Evolutionary conservation across 1,284 basidiomycete species (phyloP), one percentile per base, ranked within the genome.

Genomic region (Ganoderma boninense): DNA sequence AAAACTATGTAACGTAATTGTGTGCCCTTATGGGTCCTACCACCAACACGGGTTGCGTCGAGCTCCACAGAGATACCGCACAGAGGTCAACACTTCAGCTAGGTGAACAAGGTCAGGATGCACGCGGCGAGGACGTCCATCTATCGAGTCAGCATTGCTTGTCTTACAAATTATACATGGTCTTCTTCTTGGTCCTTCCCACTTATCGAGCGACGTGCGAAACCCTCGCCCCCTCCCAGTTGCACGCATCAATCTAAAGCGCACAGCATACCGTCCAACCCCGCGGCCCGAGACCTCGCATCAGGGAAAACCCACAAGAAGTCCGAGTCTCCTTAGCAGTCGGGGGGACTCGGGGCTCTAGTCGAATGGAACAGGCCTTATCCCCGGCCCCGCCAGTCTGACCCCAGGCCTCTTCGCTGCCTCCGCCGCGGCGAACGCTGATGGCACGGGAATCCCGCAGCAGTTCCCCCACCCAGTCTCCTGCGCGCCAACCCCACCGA

Each of bases 401-500:
- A 73, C 77, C 56, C 78, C 86, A 60, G 78, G 80, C 71, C 81
- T 84, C 65, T 83, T 79, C 74, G 84, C 81, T 40, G 85, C 88
- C 71, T 84, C 83, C 26, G 85, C 88, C 70, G 95, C 92, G 16
- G 87, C 95, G 79, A 97, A 97, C 4, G 84, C 92, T 44, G 92
- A 93, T 1, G 95, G 95, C 8, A 97, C 91, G 2, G 92, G 92
- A 71, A 97, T 97, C 0, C 96, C 96, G 82, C 96, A 97, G 79
- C 96, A 98, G 79, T 99, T 96, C n/a, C 95, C 97, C 89, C 96
- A 98, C 0, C 89, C 90, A 11, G 84, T 82, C 65, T 87, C 85
- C 66, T 80, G 78, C 76, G 86, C 84, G 2, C 85, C 87, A 43
- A 82, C 84, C 1, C 81, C 86, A 43, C 85, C 85, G 2, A 84